Percentiles rank a stretch among this genome's conserved stretches.
These are phyloP conservation scores for Monilinia aucupariae DNA, from an alignment of 2,329 filamentous ascomycete species.

Conservation along the genomic window DNA sequence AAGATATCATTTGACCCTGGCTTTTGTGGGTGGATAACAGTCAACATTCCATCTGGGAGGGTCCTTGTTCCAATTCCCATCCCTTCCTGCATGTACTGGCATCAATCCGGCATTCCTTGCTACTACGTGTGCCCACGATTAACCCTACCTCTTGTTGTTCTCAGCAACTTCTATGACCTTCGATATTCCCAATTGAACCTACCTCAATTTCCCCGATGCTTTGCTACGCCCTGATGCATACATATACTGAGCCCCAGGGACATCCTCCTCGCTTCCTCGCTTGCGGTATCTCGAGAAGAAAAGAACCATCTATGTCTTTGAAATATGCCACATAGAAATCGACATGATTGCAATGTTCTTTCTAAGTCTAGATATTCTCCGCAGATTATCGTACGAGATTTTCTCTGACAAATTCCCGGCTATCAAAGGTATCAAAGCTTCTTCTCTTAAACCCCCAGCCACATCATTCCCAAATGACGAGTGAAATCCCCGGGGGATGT, in stretches of 20 bases:
- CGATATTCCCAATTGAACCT: not conserved
- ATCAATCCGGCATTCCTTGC: not conserved
- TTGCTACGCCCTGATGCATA: not conserved
- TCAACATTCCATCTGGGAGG: conserved; percentile 6
- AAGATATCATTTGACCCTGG: not conserved
- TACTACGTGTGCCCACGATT: not conserved
- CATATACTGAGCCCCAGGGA: not conserved
- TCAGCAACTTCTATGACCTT: not conserved
- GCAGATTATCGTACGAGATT: conserved; percentile 12
- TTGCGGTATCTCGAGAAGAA: not conserved
- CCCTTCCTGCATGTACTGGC: conserved; percentile 5
- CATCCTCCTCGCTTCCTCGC: not conserved
- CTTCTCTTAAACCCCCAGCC: not conserved
- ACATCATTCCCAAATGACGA: conserved; percentile 5
- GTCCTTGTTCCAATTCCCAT: not conserved
- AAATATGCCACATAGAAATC: not conserved
- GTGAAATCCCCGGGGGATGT: not conserved
- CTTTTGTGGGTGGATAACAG: not conserved
- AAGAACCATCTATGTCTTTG: not conserved
- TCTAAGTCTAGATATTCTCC: not conserved
- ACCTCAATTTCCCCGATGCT: not conserved
- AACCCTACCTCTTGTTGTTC: not conserved
- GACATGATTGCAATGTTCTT: not conserved
- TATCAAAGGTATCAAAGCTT: not conserved
- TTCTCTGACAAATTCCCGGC: not conserved